phyloP scores from a whole-genome alignment of 176 grass and related monocot species.

The Oryza nivara region DNA sequence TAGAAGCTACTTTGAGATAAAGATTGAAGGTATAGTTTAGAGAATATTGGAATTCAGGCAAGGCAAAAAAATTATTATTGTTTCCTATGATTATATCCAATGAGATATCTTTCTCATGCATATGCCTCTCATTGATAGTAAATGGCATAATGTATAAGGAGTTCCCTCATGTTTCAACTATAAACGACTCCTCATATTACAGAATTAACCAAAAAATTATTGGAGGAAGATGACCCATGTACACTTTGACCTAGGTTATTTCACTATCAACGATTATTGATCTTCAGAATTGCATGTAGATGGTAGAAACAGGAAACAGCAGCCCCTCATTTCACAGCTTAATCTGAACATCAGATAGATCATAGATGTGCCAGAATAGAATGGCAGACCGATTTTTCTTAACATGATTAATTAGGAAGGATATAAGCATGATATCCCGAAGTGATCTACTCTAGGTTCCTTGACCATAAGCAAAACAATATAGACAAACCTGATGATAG shows the following conservation, averaged over 20 bases:
- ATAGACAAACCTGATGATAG: slow-evolving; percentile 55
- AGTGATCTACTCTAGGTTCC: slow-evolving; percentile 19
- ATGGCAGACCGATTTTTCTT: neutral
- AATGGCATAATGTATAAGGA: neutral
- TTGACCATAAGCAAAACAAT: slow-evolving; percentile 16
- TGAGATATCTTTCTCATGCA: neutral
- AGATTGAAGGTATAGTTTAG: neutral
- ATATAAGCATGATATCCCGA: neutral
- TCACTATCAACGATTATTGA: slow-evolving; percentile 7
- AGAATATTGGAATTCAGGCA: neutral
- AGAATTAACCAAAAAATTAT: neutral
- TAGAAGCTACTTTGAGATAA: neutral
- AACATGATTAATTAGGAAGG: slow-evolving; percentile 17
- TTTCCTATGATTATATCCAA: neutral
- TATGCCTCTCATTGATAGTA: neutral
- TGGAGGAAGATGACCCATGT: neutral
- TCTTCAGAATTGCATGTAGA: neutral
- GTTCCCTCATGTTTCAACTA: slow-evolving; percentile 22
- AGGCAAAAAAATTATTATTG: neutral
- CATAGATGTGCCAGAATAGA: slow-evolving; percentile 12
- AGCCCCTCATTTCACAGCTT: neutral
- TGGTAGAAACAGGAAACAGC: neutral
- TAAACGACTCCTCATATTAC: neutral
- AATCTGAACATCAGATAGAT: neutral
- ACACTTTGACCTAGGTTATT: slow-evolving; percentile 30